Evolutionary conservation across 1,284 basidiomycete genomes (phyloP).

Genomic region (Fomitiporia mediterranea): DNA sequence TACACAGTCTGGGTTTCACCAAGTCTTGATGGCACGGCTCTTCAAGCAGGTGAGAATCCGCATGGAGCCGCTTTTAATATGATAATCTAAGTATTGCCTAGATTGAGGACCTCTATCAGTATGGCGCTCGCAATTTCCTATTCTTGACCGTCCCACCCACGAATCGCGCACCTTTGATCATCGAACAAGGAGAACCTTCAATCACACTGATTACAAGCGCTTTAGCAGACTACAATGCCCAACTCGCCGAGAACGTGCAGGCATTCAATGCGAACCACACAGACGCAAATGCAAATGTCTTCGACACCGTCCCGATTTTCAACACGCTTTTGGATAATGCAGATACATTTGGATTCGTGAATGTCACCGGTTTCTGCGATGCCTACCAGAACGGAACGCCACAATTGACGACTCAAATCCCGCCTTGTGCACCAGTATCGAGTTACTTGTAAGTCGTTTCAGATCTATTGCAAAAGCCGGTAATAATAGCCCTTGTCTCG

Average conservation of each 20-base stretch:
- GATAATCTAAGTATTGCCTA: constrained; percentile 23
- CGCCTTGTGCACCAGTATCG: constrained; percentile 55
- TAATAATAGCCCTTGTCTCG: neutral
- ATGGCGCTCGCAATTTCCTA: constrained; percentile 58
- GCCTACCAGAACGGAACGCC: constrained; percentile 57
- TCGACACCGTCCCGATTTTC: constrained; percentile 55
- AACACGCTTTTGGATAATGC: constrained; percentile 52
- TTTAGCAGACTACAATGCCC: constrained; percentile 48
- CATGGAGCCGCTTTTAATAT: neutral
- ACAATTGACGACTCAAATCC: constrained; percentile 43
- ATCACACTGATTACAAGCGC: constrained; percentile 36
- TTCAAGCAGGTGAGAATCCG: constrained; percentile 43
- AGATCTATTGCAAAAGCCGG: neutral
- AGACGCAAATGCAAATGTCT: constrained; percentile 40
- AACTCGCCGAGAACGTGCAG: constrained; percentile 36
- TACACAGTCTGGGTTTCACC: constrained; percentile 47
- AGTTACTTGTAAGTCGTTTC: constrained; percentile 54
- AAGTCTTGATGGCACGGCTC: constrained; percentile 48
- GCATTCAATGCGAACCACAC: constrained; percentile 39
- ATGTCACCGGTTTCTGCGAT: constrained; percentile 53
- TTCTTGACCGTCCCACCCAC: constrained; percentile 65
- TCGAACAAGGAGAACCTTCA: constrained; percentile 43
- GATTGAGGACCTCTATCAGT: constrained; percentile 49
- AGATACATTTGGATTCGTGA: constrained; percentile 49
- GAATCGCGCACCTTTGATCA: constrained; percentile 51